Evolutionary conservation across 176 grass and related monocot species (phyloP), one percentile per base, ranked within the genome.

Genomic region (Rhynchospora tenuis): DNA sequence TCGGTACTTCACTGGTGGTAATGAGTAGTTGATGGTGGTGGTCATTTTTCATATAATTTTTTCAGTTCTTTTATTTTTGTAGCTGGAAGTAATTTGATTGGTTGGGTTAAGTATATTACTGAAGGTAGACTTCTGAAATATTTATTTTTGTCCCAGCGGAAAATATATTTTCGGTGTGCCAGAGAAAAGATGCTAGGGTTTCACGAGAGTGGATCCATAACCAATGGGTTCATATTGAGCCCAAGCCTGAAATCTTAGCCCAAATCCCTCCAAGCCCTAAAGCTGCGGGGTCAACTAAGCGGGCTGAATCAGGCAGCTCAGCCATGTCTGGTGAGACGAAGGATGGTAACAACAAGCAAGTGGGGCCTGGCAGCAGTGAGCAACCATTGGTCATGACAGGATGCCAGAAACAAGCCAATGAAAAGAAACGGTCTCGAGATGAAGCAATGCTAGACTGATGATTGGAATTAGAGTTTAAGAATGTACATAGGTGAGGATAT

Each of bases 151-250:
- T 88, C 76, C 5, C 88, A 99, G 96, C 91, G 55, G 96, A 99
- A 75, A 90, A 91, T 66, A 89, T 95, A 75, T 92, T 87, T 80
- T n/a, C 83, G 52, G 80, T 84, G 31, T 93, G 93, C 86, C 86
- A 90, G 13, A 67, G 85, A 75, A 93, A 93, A 78, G 80, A 93
- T 69, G 20, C 80, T 72, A 92, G 96, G 91, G 87, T 93, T 76
- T 99, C 96, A 17, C 89, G 84, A 93, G 96, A 99, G 48, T 99
- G 96, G 96, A 83, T 93, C 11, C 89, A 89, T 72, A 89, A 90
- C 67, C 22, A 43, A 57, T 99, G 96, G 96, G 50, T 92, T 66
- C 65, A 88, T 75, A 90, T 99, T 60, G 87, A 88, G 80, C 64
- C 76, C 27, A 93, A 92, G 65, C 51, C 88, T 58, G 88, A 93